Base-by-base conservation (phyloP, 2,329 filamentous ascomycete species). In the Aspergillus caelatus region DNA sequence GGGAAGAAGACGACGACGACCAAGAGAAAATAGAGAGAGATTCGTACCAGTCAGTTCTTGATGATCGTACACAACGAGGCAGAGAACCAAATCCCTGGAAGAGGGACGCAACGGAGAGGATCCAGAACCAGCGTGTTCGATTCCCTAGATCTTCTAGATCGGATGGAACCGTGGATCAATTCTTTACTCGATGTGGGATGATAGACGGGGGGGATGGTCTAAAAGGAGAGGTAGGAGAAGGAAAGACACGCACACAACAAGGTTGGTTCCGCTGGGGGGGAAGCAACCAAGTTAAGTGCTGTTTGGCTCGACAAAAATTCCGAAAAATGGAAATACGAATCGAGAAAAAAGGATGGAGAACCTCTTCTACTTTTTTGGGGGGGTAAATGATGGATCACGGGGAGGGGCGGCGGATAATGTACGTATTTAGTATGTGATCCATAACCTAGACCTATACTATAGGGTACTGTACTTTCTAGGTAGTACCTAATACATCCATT, bases 81-180 rank as follows among this genome's bases (percentile, higher is more conserved):
- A 34, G 28, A 30, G 48, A 52, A 30, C 48, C 48, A 30, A 52
- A 52, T 16, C 14, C 14, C 28, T 52, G 19, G 30, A 58, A 36
- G 28, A 43, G 34, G 41, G n/a, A 23, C 30, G 56, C n/a, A 32
- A 46, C 32, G 53, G 32, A 52, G 23, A 41, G 45, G 48, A 59
- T 59, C 57, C 45, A 52, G 57, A 52, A 53, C 57, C 57, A 59
- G 10, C 10, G 26, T 36, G 41, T n/a, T 23, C 46, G 56, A 26
- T 21, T 53, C 34, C 21, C 30, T 59, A 32, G 57, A 61, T 57
- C 55, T 55, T 62, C 48, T 43, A 50, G 26, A 56, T 58, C 21
- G 30, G 57, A 59, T 52, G 21, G 57, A 54, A 54, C 52, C 52
- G 52, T 54, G 52, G 52, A 54, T 41, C 57, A 36, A 34, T 34